A percentile compares a stretch with the other conserved stretches of the same genome.
Evolutionary conservation across 352 stramenopile genomes (phyloP).

Genomic region (Pythium volutum): DNA sequence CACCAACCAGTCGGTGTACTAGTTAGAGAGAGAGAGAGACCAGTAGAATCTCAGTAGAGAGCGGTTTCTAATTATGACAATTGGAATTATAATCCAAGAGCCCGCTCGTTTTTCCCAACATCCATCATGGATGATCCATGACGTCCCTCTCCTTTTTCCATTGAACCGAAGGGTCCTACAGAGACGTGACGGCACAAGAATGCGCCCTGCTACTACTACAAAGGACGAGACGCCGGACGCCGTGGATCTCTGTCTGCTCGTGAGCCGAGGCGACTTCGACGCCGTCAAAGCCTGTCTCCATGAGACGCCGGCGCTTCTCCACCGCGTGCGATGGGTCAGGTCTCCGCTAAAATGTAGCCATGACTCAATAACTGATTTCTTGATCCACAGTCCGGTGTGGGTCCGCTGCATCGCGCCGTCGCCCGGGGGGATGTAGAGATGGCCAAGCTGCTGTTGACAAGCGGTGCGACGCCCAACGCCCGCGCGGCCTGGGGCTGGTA

Average conservation of each 20-base stretch:
- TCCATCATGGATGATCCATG: not conserved
- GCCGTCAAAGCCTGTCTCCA: constrained; percentile 35
- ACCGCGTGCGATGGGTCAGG: constrained; percentile 49
- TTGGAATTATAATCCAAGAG: not conserved
- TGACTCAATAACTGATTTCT: not conserved
- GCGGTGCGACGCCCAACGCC: constrained; percentile 49
- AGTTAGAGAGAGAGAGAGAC: not conserved
- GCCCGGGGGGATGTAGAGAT: constrained; percentile 38
- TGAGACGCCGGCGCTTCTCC: constrained; percentile 32
- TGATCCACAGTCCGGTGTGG: constrained; percentile 48
- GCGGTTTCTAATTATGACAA: not conserved
- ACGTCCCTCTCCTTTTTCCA: too few species aligned
- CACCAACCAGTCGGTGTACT: constrained; percentile 16
- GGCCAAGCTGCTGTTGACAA: constrained; percentile 41
- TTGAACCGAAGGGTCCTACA: too few species aligned
- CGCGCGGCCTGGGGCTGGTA: constrained; percentile 79
- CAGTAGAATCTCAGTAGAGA: not conserved
- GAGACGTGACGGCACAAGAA: too few species aligned
- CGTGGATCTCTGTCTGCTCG: constrained; percentile 55
- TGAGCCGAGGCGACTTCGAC: constrained; percentile 37
- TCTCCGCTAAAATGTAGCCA: not conserved
- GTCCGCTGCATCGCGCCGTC: constrained; percentile 64
- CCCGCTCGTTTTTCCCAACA: not conserved
- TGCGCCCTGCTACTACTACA: too few species aligned
- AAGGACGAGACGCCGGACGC: not conserved